Evolutionary conservation across 345 rosid genomes (phyloP).

Genomic region (Isatis tinctoria): DNA sequence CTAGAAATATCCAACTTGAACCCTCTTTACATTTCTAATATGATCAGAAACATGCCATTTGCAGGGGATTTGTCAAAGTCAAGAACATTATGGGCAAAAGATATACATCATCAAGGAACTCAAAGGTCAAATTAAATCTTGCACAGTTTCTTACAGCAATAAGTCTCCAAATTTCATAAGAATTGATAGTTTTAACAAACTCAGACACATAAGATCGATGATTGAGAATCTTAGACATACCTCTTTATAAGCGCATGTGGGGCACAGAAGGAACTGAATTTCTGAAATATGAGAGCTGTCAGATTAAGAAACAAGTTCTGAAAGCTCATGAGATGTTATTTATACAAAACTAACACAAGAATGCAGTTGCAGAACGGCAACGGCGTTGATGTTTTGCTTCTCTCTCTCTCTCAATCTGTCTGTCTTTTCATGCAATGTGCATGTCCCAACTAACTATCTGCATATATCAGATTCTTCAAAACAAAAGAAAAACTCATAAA

Average conservation of each 20-base stretch:
- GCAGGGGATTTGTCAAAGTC: not conserved
- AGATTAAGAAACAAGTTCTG: constrained; percentile 27
- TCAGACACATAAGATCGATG: not conserved
- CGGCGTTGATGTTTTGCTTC: constrained; percentile 31
- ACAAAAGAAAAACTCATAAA: not conserved
- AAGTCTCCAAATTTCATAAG: not conserved
- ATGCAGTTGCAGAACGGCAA: constrained; percentile 26
- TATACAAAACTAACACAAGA: constrained; percentile 18
- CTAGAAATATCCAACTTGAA: not conserved
- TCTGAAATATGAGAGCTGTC: not conserved
- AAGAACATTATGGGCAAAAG: not conserved
- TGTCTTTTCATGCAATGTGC: constrained; percentile 28
- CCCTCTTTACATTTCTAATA: not conserved
- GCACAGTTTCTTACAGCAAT: not conserved
- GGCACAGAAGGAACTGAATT: not conserved
- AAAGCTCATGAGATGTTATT: constrained; percentile 3
- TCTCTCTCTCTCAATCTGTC: constrained; percentile 25
- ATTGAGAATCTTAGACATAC: constrained; percentile 16
- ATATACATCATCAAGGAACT: constrained; percentile 5
- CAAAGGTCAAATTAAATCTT: not conserved
- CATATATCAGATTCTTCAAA: not conserved
- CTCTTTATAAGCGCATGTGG: constrained; percentile 21
- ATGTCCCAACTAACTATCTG: constrained; percentile 25
- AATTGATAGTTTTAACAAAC: not conserved
- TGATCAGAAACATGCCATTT: constrained; percentile 9